phyloP scores from a whole-genome alignment of 495 filamentous ascomycete genomes.

The Talaromyces ruber region DNA sequence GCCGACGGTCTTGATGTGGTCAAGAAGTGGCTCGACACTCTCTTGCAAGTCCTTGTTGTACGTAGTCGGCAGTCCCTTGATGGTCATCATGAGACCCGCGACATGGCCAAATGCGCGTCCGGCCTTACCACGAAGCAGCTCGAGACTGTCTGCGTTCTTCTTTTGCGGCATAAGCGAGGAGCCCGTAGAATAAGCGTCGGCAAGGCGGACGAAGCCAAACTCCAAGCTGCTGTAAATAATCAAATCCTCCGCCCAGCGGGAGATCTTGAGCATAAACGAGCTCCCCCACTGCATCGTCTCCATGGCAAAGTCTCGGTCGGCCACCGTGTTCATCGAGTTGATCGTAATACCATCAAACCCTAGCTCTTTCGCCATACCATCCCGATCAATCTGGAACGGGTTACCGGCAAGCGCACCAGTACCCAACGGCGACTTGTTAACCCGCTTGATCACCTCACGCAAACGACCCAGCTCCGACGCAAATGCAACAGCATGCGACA shows the following conservation, averaged over 20 bases:
- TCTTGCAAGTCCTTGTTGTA: slow-evolving; percentile 98
- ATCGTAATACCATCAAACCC: slow-evolving; percentile 74
- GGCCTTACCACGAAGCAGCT: slow-evolving; percentile 80
- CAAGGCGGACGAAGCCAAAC: slow-evolving; percentile 74
- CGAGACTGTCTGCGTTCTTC: slow-evolving; percentile 62
- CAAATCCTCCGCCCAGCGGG: slow-evolving; percentile 80
- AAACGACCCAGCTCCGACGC: slow-evolving; percentile 71
- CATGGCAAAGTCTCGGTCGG: slow-evolving; percentile 82
- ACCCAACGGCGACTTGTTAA: slow-evolving; percentile 75
- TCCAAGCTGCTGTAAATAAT: slow-evolving; percentile 81
- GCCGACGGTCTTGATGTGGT: slow-evolving; percentile 77
- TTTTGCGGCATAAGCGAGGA: slow-evolving; percentile 91
- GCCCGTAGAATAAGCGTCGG: slow-evolving; percentile 81
- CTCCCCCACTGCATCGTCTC: slow-evolving; percentile 87
- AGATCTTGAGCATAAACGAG: slow-evolving; percentile 80
- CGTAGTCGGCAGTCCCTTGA: slow-evolving; percentile 81
- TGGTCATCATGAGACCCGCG: slow-evolving; percentile 78
- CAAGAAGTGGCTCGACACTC: slow-evolving; percentile 77
- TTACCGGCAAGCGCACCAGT: slow-evolving; percentile 88
- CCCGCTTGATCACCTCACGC: slow-evolving; percentile 60
- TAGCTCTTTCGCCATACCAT: slow-evolving; percentile 78
- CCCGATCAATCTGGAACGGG: slow-evolving; percentile 83
- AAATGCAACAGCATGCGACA: slow-evolving; percentile 72
- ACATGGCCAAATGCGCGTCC: slow-evolving; percentile 83
- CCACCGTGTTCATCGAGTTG: slow-evolving; percentile 79